Evolutionary conservation across 345 rosid genomes (phyloP).

Genomic region (Triadica sebifera): DNA sequence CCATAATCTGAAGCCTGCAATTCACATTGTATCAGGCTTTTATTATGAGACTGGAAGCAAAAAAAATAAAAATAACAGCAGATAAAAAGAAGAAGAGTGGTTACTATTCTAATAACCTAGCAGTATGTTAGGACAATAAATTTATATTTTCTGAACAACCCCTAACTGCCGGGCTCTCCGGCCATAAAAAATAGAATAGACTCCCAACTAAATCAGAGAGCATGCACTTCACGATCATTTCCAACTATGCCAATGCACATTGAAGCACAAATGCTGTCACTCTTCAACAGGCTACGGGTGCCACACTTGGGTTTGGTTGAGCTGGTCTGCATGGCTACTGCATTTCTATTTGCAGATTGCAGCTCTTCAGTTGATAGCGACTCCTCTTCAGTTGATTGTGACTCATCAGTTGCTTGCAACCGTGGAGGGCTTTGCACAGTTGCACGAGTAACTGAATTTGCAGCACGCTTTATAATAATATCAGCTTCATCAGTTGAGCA

Average conservation of each 20-base stretch:
- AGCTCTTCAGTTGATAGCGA: conserved; percentile 30
- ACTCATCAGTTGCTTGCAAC: conserved; percentile 23
- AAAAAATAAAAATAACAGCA: background rate
- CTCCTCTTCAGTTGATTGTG: conserved; percentile 25
- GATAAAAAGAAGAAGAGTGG: background rate
- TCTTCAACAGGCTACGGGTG: conserved; percentile 51
- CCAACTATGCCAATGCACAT: conserved; percentile 46
- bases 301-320: conserved; percentile 37
- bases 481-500: conserved; percentile 47
- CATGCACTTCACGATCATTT: conserved; percentile 34
- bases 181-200: too few species aligned
- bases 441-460: conserved; percentile 43
- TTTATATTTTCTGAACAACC: background rate
- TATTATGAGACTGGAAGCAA: conserved; percentile 10
- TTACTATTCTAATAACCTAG: background rate
- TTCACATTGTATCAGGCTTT: background rate
- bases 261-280: conserved; percentile 71
- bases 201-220: conserved; percentile 6
- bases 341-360: conserved; percentile 38
- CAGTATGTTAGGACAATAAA: conserved; percentile 1
- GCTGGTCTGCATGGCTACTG: conserved; percentile 35
- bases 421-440: conserved; percentile 23
- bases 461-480: conserved; percentile 26
- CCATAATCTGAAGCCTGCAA: conserved; percentile 7
- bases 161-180: background rate